A percentile compares a stretch with the other conserved stretches of the same genome.
Evolutionary conservation across 169 alveolate species (phyloP).

Genomic region (Plasmodium sp.): DNA sequence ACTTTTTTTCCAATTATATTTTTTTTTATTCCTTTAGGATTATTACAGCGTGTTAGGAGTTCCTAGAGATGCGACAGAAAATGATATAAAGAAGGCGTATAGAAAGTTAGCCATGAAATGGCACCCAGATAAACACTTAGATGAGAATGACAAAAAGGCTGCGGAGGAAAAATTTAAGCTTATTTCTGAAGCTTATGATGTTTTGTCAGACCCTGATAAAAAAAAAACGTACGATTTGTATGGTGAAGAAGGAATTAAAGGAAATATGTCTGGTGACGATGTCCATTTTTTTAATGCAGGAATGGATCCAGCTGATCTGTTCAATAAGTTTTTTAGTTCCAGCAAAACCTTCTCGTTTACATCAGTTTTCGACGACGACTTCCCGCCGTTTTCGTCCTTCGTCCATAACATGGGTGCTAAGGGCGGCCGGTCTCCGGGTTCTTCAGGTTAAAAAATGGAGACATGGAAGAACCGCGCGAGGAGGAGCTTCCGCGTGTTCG

Average conservation of each 20-base stretch:
- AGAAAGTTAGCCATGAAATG: neutral
- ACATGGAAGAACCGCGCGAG: neutral
- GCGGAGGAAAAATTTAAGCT: constrained; percentile 92
- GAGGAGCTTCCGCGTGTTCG: neutral
- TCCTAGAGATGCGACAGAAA: neutral
- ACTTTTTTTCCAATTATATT: neutral
- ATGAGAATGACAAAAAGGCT: neutral
- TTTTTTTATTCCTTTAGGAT: neutral
- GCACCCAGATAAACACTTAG: constrained; percentile 19
- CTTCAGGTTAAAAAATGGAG: constrained; percentile 21
- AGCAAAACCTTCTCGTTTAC: constrained; percentile 80
- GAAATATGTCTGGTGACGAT: constrained; percentile 78
- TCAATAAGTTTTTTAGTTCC: constrained; percentile 82
- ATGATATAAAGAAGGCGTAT: neutral
- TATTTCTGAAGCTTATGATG: constrained; percentile 94
- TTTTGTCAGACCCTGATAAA: constrained; percentile 94
- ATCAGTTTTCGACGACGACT: constrained; percentile 27
- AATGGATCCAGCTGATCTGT: constrained; percentile 86
- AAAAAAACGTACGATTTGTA: constrained; percentile 93
- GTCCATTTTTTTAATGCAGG: constrained; percentile 74
- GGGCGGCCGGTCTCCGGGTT: constrained; percentile 74
- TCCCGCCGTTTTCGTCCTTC: constrained; percentile 74
- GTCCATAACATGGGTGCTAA: constrained; percentile 75
- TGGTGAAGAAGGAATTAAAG: constrained; percentile 96
- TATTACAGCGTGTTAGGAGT: neutral